Base-by-base conservation (phyloP, 257 asterid species). In the Solanum rostratum region DNA sequence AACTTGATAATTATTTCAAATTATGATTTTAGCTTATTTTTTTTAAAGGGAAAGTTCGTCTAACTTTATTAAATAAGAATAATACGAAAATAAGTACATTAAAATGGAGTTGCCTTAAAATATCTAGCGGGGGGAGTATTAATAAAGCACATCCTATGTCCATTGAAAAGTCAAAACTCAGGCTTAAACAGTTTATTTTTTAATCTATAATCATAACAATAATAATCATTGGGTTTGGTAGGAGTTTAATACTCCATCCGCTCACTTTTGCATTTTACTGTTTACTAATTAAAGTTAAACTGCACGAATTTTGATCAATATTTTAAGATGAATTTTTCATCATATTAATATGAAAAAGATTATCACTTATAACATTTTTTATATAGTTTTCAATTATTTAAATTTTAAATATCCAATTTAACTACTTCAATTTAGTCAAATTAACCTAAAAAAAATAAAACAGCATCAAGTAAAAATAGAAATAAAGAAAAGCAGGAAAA, bases 241-340 rank as follows among this genome's bases (percentile, higher is more conserved):
- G 3, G 14, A 37, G 22, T 80, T 37, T 20, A 80, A 12, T 33
- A 33, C 39, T 33, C 0, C 6, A 33, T 33, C 39, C 6, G 0
- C 0, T 33, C 0, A 33, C 0, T 33, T 4, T 33, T 33, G 4
- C 1, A 3, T 33, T 3, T 33, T 1, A 33, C 1, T 33, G 4
- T 33, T 33, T 33, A 33, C 4, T 33, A 2, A 33, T 33, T 0
- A 33, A 33, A 33, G 4, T 33, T 33, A 33, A 33, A 33, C 4
- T 33, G 4, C 4, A 3, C 4, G 0, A 33, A 33, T 33, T 33
- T 33, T 4, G 6, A 33, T 33, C 37, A 3, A 33, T 33, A 33
- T 3, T 33, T 33, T 33, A 33, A 33, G 37, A 33, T 33, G 5
- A 33, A 2, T 33, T 33, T 33, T 33, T 33, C 0, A 33, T 33